Evolutionary conservation across 2,329 filamentous ascomycete genomes (phyloP), one percentile per base, ranked within the genome.

Genomic region (Cordyceps militaris): DNA sequence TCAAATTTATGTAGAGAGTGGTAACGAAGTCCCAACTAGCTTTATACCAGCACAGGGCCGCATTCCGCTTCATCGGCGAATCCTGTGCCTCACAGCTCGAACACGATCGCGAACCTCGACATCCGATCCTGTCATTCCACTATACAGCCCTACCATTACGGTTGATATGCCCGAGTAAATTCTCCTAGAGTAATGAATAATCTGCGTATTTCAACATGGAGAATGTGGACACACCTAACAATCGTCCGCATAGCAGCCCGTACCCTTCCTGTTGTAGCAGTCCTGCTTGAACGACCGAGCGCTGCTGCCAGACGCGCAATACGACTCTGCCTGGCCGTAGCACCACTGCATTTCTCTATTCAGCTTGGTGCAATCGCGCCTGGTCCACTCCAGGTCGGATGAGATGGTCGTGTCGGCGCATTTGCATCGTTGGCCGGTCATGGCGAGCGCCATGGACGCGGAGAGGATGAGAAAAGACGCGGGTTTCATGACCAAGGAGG

Each of bases 131-230:
- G n/a, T n/a, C n/a, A n/a, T n/a, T n/a, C n/a, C n/a, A n/a, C n/a
- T n/a, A n/a, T n/a, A n/a, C n/a, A n/a, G n/a, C n/a, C n/a, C n/a
- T n/a, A n/a, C n/a, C n/a, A n/a, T n/a, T n/a, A n/a, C n/a, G n/a
- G n/a, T n/a, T n/a, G n/a, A n/a, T n/a, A n/a, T n/a, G n/a, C n/a
- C n/a, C n/a, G n/a, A n/a, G n/a, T n/a, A n/a, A n/a, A n/a, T n/a
- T n/a, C n/a, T n/a, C n/a, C n/a, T n/a, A n/a, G n/a, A n/a, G n/a
- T n/a, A n/a, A n/a, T n/a, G n/a, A n/a, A n/a, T n/a, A n/a, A n/a
- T n/a, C n/a, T n/a, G n/a, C n/a, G 66, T 59, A 24, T 30, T 19
- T 4, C 7, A 47, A 19, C 6, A 30, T 60, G 60, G 26, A 44
- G n/a, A 19, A 28, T 47, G 24, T 30, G 43, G 16, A 14, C 43